Evolutionary conservation across 2,329 filamentous ascomycete species (phyloP).

Genomic region (Arthrocladium fulminans): DNA sequence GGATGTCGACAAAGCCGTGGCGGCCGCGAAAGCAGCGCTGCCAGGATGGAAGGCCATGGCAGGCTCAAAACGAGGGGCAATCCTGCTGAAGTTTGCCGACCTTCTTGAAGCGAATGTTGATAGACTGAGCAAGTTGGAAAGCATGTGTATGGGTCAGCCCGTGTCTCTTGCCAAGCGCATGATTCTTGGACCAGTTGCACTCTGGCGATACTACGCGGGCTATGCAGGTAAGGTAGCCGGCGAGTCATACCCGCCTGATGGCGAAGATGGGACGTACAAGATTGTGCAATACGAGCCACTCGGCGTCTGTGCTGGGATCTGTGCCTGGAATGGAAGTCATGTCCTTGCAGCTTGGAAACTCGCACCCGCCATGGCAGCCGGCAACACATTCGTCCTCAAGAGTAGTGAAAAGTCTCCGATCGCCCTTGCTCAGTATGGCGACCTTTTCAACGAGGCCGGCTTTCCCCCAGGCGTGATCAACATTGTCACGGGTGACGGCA

Average conservation of each 20-base stretch:
- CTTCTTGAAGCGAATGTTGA: slow-evolving; percentile 33
- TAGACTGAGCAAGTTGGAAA: slow-evolving; percentile 25
- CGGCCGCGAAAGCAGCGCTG: slow-evolving; percentile 29
- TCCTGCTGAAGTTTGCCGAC: slow-evolving; percentile 26
- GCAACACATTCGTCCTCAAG: slow-evolving; percentile 40
- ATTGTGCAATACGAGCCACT: slow-evolving; percentile 24
- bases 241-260: slow-evolving; percentile 18
- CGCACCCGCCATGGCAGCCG: slow-evolving; percentile 37
- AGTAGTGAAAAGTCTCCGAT: slow-evolving; percentile 39
- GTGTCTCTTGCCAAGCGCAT: slow-evolving; percentile 23
- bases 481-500: slow-evolving; percentile 25
- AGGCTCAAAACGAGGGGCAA: slow-evolving; percentile 21
- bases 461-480: slow-evolving; percentile 40
- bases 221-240: slow-evolving; percentile 16
- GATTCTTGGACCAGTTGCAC: slow-evolving; percentile 11
- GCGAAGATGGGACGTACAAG: slow-evolving; percentile 23
- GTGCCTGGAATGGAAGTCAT: slow-evolving; percentile 36
- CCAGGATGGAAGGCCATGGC: slow-evolving; percentile 25
- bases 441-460: slow-evolving; percentile 33
- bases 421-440: slow-evolving; percentile 29
- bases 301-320: slow-evolving; percentile 29
- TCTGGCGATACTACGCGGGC: slow-evolving; percentile 19
- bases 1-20: slow-evolving; percentile 28
- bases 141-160: slow-evolving; percentile 16
- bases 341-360: slow-evolving; percentile 33